These are phyloP conservation scores for Claviceps sp. DNA, from an alignment of 2,329 filamentous ascomycete species.

Conservation along the genomic window DNA sequence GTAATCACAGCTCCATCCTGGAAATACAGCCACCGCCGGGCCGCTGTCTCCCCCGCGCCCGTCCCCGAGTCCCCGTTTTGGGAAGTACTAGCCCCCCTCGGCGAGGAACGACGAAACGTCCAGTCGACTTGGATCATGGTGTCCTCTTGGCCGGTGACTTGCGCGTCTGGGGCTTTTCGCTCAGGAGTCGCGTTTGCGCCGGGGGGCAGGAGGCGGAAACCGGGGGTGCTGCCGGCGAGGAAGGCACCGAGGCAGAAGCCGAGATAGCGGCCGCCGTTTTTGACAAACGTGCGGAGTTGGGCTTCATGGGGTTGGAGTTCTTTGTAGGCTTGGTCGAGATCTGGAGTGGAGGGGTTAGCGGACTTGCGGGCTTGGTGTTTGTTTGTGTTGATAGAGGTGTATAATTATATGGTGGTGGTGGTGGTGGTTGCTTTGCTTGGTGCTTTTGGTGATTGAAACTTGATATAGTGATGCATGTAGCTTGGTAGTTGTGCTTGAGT, in stretches of 20 bases:
- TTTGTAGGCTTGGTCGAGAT: slow-evolving; percentile 9
- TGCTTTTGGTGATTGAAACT: too few species aligned
- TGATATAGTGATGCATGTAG: too few species aligned
- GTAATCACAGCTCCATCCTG: slow-evolving; percentile 13
- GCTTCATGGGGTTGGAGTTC: slow-evolving; percentile 6
- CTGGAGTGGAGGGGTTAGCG: slow-evolving; percentile 3
- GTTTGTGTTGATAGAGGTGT: too few species aligned
- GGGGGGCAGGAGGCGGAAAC: slow-evolving; percentile 10
- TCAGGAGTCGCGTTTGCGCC: slow-evolving; percentile 7
- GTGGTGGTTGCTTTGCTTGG: too few species aligned
- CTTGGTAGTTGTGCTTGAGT: too few species aligned
- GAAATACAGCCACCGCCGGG: slow-evolving; percentile 13
- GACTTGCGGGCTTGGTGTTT: too few species aligned
- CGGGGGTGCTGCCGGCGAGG: slow-evolving; percentile 12
- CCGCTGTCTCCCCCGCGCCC: slow-evolving; percentile 8
- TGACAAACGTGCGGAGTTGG: slow-evolving; percentile 10
- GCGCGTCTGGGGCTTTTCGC: slow-evolving; percentile 4
- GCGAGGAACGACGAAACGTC: slow-evolving; percentile 7
- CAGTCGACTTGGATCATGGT: slow-evolving; percentile 14
- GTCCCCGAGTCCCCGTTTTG: not conserved
- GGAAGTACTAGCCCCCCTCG: too few species aligned
- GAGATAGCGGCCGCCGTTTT: slow-evolving; percentile 12
- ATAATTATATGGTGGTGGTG: too few species aligned
- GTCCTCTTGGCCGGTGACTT: slow-evolving; percentile 9
- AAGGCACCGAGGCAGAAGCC: slow-evolving; percentile 17